Evolutionary conservation across 257 asterid genomes (phyloP), one percentile per base, ranked within the genome.

Genomic region (Cynanchum wilfordii): DNA sequence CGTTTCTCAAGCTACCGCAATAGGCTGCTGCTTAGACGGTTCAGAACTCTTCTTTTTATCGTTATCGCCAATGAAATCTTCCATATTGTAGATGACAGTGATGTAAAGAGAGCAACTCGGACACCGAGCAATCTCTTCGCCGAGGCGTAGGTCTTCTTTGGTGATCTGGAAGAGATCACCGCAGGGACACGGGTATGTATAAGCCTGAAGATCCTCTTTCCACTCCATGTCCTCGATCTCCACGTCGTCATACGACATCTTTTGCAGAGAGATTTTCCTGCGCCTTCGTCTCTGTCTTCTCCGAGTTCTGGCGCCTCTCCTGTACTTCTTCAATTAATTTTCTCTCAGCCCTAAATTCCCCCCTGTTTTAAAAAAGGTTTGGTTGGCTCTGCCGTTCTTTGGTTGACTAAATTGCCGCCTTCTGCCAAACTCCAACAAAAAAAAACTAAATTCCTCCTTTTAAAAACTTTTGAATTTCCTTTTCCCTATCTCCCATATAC

Each of bases 181-280:
- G 79, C 98, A 93, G 3, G 97, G 98, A 42, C 98, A 93, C 0
- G 98, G 98, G 73, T 93, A 93, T 0, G 96, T 93, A 82, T 68
- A 93, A 4, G 98, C 83, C 72, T 88, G 75, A 27, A 93, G 82
- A 84, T 86, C 91, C 33, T 93, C 82, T 80, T 89, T 85, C 98
- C 98, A 93, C 84, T 93, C 98, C 98, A 93, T 93, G 77, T 93
- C 97, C 76, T 93, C 98, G 72, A 93, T 93, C 87, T 93, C 98
- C 1, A 93, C 97, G 44, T 93, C 98, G 68, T 93, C 97, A 82
- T 93, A 93, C 84, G 97, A 91, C 97, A 93, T 93, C 87, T 81
- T 71, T 69, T 38, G 12, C 20, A 33, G 38, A 33, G 17, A 17
- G 16, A 42, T 42, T 42, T 40, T 42, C 47, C 47, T 0, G 47